Evolutionary conservation across 768 basidiomycete genomes (phyloP), one percentile per base, ranked within the genome.

Genomic region (Lepiota brunneoincarnata): DNA sequence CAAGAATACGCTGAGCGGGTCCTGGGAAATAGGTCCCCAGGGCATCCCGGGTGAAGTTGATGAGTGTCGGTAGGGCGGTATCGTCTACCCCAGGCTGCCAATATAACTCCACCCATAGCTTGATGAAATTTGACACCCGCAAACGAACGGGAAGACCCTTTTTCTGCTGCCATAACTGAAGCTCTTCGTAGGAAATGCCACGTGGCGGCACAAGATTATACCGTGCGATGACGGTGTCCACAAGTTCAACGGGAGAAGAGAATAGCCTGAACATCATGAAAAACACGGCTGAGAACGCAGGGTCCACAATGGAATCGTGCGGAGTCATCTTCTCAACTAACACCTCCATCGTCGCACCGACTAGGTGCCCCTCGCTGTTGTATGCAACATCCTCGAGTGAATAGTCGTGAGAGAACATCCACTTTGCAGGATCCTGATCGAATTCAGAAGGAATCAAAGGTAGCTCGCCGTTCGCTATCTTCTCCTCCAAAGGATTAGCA

Each of bases 281-380:
- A 75, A 99, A 98, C 26, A 94, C 88, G 4, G 87, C 82, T 12
- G 87, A 81, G 67, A 98, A 95, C 0, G 86, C 83, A 15, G 89
- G 76, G 63, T 98, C 95, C 51, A 93, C 92, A 40, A 94, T 81
- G 54, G 85, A 86, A 64, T 93, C 93, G 64, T 97, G 92, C 4
- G 95, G 93, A 17, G 96, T 96, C 87, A 98, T 89, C 72, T 93
- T 94, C 72, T 96, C 94, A n/a, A 98, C 88, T 39, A 99, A 75
- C 1, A 87, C 94, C 15, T 79, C 79, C 57, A 99, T 75, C 3
- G 93, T 93, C 2, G 93, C 97, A 20, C 93, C 95, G 9, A 94
- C 89, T 17, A 98, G 83, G 58, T 84, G 82, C 2, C 94, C 95
- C 11, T 98, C 94, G 41, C 79, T 78, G 66, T 95, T 97, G 75